Percentiles rank a stretch among this genome's conserved stretches.
These are phyloP conservation scores for Wickerhamomyces silvicola DNA, from an alignment of 805 yeast genomes.

Conservation along the genomic window DNA sequence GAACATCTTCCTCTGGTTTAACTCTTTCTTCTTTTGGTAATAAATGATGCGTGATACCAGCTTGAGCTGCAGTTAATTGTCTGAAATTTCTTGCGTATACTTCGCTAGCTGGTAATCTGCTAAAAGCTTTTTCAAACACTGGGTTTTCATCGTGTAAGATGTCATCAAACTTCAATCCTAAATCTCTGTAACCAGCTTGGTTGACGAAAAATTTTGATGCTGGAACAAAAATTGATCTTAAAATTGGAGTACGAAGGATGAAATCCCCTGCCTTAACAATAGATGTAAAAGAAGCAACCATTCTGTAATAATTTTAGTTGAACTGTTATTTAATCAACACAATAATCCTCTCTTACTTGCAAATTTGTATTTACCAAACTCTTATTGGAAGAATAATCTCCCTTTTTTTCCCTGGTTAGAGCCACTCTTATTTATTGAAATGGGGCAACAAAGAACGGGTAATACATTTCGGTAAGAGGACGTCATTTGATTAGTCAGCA, in stretches of 20 bases:
- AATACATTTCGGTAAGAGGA: too few species aligned
- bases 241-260: conserved; percentile 72
- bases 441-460: too few species aligned
- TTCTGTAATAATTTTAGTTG: neutral
- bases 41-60: conserved; percentile 73
- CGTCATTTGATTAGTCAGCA: too few species aligned
- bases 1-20: conserved; percentile 72
- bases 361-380: too few species aligned
- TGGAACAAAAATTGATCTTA: conserved; percentile 74
- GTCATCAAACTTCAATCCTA: conserved; percentile 91
- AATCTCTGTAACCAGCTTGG: conserved; percentile 86
- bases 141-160: conserved; percentile 83
- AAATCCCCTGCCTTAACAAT: conserved; percentile 70
- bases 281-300: conserved; percentile 39
- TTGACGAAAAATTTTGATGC: conserved; percentile 67
- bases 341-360: too few species aligned
- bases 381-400: too few species aligned
- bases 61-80: conserved; percentile 87
- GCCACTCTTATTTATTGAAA: too few species aligned
- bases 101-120: conserved; percentile 80
- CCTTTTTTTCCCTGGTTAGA: too few species aligned
- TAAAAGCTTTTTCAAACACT: conserved; percentile 76
- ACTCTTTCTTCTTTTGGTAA: conserved; percentile 76
- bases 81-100: conserved; percentile 89
- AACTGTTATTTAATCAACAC: too few species aligned